Evolutionary conservation across 2,329 filamentous ascomycete species (phyloP), one percentile per base, ranked within the genome.

Genomic region (Fusarium tuaranense): DNA sequence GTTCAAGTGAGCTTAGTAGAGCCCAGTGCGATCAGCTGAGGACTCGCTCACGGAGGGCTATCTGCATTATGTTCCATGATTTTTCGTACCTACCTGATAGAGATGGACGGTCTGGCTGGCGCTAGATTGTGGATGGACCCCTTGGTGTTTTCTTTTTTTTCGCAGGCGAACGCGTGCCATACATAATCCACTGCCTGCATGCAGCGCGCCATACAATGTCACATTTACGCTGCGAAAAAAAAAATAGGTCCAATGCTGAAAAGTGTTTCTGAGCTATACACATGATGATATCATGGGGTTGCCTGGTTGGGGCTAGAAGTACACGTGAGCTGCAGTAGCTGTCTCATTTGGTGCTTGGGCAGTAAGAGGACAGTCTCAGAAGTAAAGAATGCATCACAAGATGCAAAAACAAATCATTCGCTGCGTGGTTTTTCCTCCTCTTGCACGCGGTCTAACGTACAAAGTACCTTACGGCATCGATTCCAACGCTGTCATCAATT

Each of bases 21-120:
- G 75, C 70, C 77, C 70, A 66, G 70, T 41, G 60, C 44, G 41
- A 67, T 60, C 48, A 53, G 71, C 72, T 41, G 68, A 69, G 71
- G 74, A 70, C 70, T 75, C 67, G 69, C 77, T 76, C 75, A 75
- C 70, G 71, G 72, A 73, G 76, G 75, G 72, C 74, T 79, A 73
- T 68, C 77, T 77, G 74, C 76, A 79, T 79, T 77, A 77, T 76
- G 74, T 76, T 76, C 70, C 76, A 69, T 78, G 77, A 78, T 80
- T 78, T 75, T 76, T 77, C 76, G 72, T 78, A 79, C 76, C 76
- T 78, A 79, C 75, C 78, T 80, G 76, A 82, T 83, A 82, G 81
- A 83, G 70, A 76, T 76, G 76, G 70, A 77, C 74, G 79, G 75
- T 78, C 75, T 78, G 77, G 76, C 73, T 76, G 75, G 75, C 71